phyloP scores from a whole-genome alignment of 352 stramenopile genomes.

The Globisporangium parvum region DNA sequence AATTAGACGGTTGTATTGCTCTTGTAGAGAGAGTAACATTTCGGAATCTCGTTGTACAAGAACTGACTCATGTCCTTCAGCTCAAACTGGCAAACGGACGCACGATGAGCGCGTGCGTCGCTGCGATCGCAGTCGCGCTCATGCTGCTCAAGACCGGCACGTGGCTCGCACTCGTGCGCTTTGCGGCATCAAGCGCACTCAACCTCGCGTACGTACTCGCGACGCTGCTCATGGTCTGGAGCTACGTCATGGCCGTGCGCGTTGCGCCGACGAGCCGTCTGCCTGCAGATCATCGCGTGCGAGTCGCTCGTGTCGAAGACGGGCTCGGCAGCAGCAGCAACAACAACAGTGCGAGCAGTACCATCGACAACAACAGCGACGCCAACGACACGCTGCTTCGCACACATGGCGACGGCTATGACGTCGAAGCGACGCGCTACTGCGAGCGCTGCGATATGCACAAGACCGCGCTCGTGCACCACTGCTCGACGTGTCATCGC shows the following conservation, averaged over 20 bases:
- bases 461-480: slow-evolving; percentile 58
- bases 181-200: slow-evolving; percentile 12
- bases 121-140: slow-evolving; percentile 42
- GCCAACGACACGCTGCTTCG: slow-evolving; percentile 2
- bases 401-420: not conserved
- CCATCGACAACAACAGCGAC: not conserved
- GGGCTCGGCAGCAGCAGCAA: not conserved
- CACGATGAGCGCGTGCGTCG: slow-evolving; percentile 35
- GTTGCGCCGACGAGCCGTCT: slow-evolving; percentile 17
- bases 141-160: slow-evolving; percentile 60
- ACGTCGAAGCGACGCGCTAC: slow-evolving; percentile 34
- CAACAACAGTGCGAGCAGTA: not conserved
- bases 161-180: slow-evolving; percentile 38
- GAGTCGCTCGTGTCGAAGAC: slow-evolving; percentile 3
- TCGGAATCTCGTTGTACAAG: not conserved
- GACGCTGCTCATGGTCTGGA: slow-evolving; percentile 71
- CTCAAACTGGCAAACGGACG: not conserved
- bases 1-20: not conserved
- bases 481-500: slow-evolving; percentile 68
- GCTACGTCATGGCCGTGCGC: slow-evolving; percentile 49
- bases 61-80: not conserved
- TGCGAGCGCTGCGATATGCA: slow-evolving; percentile 68
- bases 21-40: slow-evolving; percentile 10
- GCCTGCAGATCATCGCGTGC: slow-evolving; percentile 12
- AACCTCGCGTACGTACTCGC: slow-evolving; percentile 35